A percentile compares a stretch with the other conserved stretches of the same genome.
phyloP scores from a whole-genome alignment of 2,329 filamentous ascomycete genomes.

The Hypoxylon sp. region DNA sequence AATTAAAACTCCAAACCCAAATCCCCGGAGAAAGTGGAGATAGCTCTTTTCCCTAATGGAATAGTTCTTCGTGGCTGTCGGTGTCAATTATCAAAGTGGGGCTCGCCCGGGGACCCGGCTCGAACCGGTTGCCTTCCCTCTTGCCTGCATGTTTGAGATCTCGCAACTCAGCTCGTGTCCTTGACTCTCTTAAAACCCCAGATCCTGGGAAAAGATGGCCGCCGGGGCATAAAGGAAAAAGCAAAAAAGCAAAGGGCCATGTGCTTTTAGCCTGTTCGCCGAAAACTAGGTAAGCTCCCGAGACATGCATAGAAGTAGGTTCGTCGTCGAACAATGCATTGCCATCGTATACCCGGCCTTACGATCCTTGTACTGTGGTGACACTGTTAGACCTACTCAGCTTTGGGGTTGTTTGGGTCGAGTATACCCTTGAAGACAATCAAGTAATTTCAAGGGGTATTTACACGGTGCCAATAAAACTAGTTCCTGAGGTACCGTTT shows the following conservation, averaged over 20 bases:
- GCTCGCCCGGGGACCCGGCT: conserved; percentile 34
- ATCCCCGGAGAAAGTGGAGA: conserved; percentile 35
- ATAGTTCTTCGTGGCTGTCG: conserved; percentile 12
- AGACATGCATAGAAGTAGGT: conserved; percentile 32
- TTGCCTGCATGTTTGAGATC: conserved; percentile 43
- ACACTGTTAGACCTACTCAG: not conserved
- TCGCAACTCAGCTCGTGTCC: conserved; percentile 41
- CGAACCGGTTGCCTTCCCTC: conserved; percentile 40
- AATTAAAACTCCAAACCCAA: conserved; percentile 10
- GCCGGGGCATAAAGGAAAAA: conserved; percentile 13
- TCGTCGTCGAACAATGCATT: conserved; percentile 15
- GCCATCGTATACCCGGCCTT: not conserved
- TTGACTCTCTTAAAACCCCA: conserved; percentile 18
- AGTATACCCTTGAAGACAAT: not conserved
- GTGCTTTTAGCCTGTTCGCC: conserved; percentile 15
- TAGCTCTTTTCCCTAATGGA: not conserved
- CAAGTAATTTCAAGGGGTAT: too few species aligned
- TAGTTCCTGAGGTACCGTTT: not conserved
- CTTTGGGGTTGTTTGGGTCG: not conserved
- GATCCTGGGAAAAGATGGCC: conserved; percentile 27
- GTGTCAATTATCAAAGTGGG: conserved; percentile 31
- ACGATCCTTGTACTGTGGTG: not conserved
- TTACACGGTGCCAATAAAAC: not conserved
- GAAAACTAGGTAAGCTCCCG: conserved; percentile 21
- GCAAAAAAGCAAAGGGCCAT: conserved; percentile 21